phyloP scores from a whole-genome alignment of 257 asterid genomes.

The Capsicum baccatum region DNA sequence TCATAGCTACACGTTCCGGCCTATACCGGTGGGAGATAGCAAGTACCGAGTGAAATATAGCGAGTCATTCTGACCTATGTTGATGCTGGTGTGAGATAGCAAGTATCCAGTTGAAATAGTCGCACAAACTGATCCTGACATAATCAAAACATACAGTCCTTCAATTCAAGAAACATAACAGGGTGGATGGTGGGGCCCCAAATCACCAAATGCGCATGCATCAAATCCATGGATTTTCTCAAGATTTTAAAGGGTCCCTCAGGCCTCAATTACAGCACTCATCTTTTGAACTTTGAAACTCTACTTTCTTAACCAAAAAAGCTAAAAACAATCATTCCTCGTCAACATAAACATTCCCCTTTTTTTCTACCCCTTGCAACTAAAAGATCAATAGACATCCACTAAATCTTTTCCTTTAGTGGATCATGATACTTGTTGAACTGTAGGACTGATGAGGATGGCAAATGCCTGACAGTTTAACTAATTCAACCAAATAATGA shows the following conservation, averaged over 20 bases:
- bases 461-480: constrained; percentile 32
- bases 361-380: constrained; percentile 39
- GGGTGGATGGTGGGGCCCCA: constrained; percentile 63
- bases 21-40: not conserved
- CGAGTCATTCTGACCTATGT: not conserved
- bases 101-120: not conserved
- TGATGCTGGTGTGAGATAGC: not conserved
- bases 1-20: not conserved
- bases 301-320: constrained; percentile 50
- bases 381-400: constrained; percentile 40
- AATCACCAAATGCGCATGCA: constrained; percentile 74
- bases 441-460: constrained; percentile 41
- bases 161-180: constrained; percentile 42
- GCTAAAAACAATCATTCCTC: constrained; percentile 53
- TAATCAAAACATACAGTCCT: constrained; percentile 32
- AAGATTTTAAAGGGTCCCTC: constrained; percentile 46
- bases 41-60: too few relatives aligned
- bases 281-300: constrained; percentile 50
- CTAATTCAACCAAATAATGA: constrained; percentile 21
- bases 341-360: constrained; percentile 48
- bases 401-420: constrained; percentile 41
- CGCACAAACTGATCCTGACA: not conserved
- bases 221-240: constrained; percentile 54
- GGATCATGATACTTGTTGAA: constrained; percentile 44
- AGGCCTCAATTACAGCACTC: constrained; percentile 52